phyloP scores from a whole-genome alignment of 306 rosid genomes.

The Luffa aegyptiaca region DNA sequence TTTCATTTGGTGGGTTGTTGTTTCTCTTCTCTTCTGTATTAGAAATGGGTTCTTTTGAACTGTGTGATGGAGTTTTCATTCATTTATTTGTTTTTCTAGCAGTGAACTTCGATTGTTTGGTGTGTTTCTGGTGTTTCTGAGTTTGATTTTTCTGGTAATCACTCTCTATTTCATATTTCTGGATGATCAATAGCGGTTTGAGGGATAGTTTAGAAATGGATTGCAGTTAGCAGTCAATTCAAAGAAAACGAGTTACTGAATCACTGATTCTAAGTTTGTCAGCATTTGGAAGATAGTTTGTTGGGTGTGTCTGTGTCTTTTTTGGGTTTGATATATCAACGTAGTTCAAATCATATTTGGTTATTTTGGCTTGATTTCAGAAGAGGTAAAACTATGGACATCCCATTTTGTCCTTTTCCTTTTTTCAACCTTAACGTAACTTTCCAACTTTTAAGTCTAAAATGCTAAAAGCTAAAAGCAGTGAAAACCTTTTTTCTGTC shows the following conservation, averaged over 20 bases:
- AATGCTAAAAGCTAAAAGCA: not conserved
- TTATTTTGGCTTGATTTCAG: not conserved
- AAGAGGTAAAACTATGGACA: not conserved
- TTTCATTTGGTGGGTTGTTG: slow-evolving; percentile 1
- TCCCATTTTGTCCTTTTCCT: not conserved
- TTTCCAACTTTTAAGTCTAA: not conserved
- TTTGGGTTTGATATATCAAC: not conserved
- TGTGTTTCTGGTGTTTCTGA: not conserved
- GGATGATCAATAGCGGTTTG: not conserved
- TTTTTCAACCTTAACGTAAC: not conserved
- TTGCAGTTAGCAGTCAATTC: not conserved
- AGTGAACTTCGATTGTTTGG: not conserved
- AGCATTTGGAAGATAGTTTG: not conserved
- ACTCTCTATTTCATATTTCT: not conserved
- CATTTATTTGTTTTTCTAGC: not conserved
- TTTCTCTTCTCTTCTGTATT: not conserved
- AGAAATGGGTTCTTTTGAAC: not conserved
- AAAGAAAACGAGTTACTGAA: not conserved
- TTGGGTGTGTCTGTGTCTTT: not conserved
- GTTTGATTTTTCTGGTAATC: not conserved
- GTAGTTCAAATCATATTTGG: not conserved
- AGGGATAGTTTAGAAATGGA: not conserved
- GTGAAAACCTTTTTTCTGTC: not conserved
- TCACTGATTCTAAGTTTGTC: not conserved
- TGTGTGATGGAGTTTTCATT: not conserved